phyloP scores from a whole-genome alignment of 2,329 filamentous ascomycete genomes.

The Xylaria sp. region DNA sequence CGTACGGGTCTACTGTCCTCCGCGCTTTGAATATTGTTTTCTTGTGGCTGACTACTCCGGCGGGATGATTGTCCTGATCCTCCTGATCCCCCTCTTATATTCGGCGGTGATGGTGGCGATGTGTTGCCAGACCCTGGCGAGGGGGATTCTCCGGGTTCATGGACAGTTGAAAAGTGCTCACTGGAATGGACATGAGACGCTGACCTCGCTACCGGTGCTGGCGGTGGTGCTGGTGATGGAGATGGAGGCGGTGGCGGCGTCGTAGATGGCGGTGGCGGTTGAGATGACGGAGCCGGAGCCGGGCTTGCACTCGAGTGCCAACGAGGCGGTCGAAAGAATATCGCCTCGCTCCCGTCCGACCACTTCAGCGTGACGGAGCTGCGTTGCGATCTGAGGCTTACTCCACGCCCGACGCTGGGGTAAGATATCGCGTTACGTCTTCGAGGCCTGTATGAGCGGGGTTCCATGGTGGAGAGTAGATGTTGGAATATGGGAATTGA shows the following conservation, averaged over 20 bases:
- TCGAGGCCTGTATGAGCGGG: neutral
- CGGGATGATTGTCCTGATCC: neutral
- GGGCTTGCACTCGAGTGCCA: neutral
- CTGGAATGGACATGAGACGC: too few relatives aligned
- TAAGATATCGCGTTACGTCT: neutral
- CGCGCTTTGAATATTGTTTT: neutral
- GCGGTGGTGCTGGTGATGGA: neutral
- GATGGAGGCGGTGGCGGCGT: neutral
- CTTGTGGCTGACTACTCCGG: neutral
- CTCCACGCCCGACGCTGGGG: neutral
- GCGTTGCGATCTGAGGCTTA: slow-evolving; percentile 12
- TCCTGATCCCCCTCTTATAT: neutral
- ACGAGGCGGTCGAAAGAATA: slow-evolving; percentile 18
- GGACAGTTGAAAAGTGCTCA: too few relatives aligned
- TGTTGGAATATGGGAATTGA: neutral
- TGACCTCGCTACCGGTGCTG: neutral
- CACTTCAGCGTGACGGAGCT: slow-evolving; percentile 30
- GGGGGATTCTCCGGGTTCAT: too few relatives aligned
- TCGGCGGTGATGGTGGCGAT: neutral
- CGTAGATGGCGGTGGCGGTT: neutral
- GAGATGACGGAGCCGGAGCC: slow-evolving; percentile 6
- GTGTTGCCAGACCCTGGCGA: neutral
- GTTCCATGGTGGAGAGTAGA: slow-evolving; percentile 13
- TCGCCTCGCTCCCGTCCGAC: slow-evolving; percentile 26
- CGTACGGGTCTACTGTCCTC: neutral